Conservation (phyloP, 1,284 basidiomycete species). For the Nidula niveotomentosa region DNA sequence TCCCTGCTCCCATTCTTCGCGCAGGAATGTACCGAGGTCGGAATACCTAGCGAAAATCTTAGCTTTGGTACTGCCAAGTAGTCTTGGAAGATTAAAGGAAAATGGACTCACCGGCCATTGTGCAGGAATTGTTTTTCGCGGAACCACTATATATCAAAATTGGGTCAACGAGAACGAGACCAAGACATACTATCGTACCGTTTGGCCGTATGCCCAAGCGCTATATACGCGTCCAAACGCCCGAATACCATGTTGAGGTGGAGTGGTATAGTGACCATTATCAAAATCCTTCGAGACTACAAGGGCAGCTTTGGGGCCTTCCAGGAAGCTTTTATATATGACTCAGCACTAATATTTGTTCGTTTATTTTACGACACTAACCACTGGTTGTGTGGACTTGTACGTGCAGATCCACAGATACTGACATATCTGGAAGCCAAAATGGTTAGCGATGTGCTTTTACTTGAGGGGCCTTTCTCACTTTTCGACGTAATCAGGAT, state of each 20-base stretch:
- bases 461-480: constrained; percentile 9
- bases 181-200: constrained; percentile 24
- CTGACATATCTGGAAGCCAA: constrained; percentile 39
- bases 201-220: constrained; percentile 61
- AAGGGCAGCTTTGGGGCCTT: constrained; percentile 58
- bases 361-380: constrained; percentile 16
- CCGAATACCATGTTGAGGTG: constrained; percentile 48
- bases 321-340: constrained; percentile 43
- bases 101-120: constrained; percentile 32
- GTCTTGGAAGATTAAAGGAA: no score
- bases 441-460: neutral
- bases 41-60: constrained; percentile 31
- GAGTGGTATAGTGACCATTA: constrained; percentile 48
- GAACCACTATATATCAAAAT: constrained; percentile 44
- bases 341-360: neutral
- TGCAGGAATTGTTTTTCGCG: constrained; percentile 46
- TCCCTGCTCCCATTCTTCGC: constrained; percentile 50
- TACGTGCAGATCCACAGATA: constrained; percentile 60
- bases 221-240: constrained; percentile 59
- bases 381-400: constrained; percentile 63
- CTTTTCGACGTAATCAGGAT: constrained; percentile 58
- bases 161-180: neutral
- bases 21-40: constrained; percentile 49
- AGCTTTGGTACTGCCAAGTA: neutral
- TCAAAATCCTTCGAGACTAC: constrained; percentile 58